A percentile compares a stretch with the other conserved stretches of the same genome.
phyloP scores from a whole-genome alignment of 1,139 yeast species.

The Pichia sp. region DNA sequence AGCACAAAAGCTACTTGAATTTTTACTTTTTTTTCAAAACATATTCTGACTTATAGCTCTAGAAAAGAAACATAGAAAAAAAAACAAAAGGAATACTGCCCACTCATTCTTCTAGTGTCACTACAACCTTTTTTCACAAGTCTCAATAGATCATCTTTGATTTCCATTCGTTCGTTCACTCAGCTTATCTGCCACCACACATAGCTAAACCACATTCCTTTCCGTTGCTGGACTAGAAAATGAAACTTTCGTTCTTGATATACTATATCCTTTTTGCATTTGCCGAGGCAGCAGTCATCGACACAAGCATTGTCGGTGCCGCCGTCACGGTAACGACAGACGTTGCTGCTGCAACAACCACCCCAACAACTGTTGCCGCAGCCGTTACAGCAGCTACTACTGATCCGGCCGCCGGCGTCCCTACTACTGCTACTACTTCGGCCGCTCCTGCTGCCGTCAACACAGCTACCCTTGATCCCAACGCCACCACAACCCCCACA shows the following conservation, averaged over 20 bases:
- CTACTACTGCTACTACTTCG: background rate
- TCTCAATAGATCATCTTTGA: too few species aligned
- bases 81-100: too few species aligned
- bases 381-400: background rate
- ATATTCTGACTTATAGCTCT: too few species aligned
- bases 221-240: background rate
- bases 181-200: background rate
- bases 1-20: too few species aligned
- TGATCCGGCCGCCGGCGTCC: background rate
- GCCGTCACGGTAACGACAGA: background rate
- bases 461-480: background rate
- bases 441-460: background rate
- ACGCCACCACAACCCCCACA: background rate
- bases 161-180: background rate
- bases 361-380: background rate
- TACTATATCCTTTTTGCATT: background rate
- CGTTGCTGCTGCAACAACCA: background rate
- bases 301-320: background rate
- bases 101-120: too few species aligned
- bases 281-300: constrained; percentile 3
- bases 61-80: too few species aligned
- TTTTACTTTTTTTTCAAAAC: too few species aligned
- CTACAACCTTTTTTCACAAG: too few species aligned
- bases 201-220: background rate
- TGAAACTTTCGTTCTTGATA: background rate